Percentiles rank a stretch among this genome's conserved stretches.
Conservation (phyloP, 345 rosid genomes). For the Pistacia integerrima region DNA sequence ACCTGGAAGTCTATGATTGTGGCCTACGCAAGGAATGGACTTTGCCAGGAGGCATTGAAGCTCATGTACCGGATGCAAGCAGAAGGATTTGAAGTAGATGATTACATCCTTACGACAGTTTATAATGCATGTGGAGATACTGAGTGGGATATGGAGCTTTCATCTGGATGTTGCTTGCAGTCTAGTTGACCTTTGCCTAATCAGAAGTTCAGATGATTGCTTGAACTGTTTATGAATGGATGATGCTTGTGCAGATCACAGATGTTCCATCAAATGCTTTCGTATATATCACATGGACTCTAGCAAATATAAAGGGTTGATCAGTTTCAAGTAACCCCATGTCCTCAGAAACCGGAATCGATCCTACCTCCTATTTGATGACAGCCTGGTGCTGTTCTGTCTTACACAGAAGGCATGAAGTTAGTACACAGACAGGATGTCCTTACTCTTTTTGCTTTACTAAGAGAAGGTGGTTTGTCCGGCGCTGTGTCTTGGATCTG, state of each 20-base stretch:
- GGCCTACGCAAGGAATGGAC: constrained; percentile 76
- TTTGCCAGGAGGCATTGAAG: constrained; percentile 78
- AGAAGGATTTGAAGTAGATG: constrained; percentile 79
- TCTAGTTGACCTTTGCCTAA: constrained; percentile 31
- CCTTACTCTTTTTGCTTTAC: neutral
- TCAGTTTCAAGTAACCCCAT: neutral
- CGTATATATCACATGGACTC: neutral
- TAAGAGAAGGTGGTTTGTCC: neutral
- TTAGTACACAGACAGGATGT: neutral
- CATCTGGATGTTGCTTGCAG: constrained; percentile 40
- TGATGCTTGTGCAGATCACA: neutral
- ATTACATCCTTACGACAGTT: constrained; percentile 60
- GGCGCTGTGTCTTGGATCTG: neutral
- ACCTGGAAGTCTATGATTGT: constrained; percentile 85
- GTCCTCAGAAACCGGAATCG: neutral
- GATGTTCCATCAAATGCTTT: neutral
- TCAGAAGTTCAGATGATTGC: constrained; percentile 1
- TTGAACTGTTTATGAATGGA: neutral
- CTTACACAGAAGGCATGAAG: too few species aligned
- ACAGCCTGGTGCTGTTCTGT: neutral
- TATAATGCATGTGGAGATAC: constrained; percentile 66
- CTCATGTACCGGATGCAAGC: constrained; percentile 79
- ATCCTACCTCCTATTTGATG: neutral
- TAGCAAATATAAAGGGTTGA: neutral
- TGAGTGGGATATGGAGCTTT: constrained; percentile 41